Conservation (phyloP, 2,329 filamentous ascomycete species). For the Coleophoma crateriformis region DNA sequence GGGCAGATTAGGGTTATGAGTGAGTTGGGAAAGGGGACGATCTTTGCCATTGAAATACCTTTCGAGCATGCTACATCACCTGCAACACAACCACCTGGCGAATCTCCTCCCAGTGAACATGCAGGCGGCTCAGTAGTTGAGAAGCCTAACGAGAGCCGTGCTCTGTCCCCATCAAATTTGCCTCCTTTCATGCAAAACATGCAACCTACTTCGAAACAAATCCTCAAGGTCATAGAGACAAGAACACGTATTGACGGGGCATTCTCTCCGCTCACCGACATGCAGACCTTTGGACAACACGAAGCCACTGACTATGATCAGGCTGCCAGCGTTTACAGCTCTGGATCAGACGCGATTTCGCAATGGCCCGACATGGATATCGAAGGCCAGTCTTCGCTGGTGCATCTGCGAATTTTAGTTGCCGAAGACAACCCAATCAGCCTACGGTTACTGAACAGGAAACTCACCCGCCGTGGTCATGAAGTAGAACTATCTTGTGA, state of each 20-base stretch:
- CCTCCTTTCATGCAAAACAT: neutral
- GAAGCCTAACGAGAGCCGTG: neutral
- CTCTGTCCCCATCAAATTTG: neutral
- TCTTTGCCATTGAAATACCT: slow-evolving; percentile 16
- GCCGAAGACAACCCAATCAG: slow-evolving; percentile 82
- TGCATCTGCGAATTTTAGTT: slow-evolving; percentile 49
- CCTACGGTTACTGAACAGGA: slow-evolving; percentile 71
- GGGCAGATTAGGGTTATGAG: slow-evolving; percentile 17
- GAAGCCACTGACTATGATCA: neutral
- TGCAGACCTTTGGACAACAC: neutral
- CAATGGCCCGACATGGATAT: slow-evolving; percentile 47
- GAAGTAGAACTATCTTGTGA: slow-evolving; percentile 67
- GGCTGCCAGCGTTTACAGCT: neutral
- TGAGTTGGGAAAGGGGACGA: slow-evolving; percentile 18
- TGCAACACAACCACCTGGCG: neutral
- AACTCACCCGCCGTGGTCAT: slow-evolving; percentile 67
- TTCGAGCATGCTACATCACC: slow-evolving; percentile 9
- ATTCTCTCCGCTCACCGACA: neutral
- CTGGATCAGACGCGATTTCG: neutral
- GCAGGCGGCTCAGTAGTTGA: neutral
- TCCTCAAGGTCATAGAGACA: neutral
- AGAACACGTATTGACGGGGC: neutral
- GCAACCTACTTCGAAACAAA: neutral
- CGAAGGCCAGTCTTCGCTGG: slow-evolving; percentile 52
- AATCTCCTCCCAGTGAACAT: neutral